Evolutionary conservation across 345 rosid species (phyloP), one percentile per base, ranked within the genome.

Genomic region (Mallotus nudiflorus): DNA sequence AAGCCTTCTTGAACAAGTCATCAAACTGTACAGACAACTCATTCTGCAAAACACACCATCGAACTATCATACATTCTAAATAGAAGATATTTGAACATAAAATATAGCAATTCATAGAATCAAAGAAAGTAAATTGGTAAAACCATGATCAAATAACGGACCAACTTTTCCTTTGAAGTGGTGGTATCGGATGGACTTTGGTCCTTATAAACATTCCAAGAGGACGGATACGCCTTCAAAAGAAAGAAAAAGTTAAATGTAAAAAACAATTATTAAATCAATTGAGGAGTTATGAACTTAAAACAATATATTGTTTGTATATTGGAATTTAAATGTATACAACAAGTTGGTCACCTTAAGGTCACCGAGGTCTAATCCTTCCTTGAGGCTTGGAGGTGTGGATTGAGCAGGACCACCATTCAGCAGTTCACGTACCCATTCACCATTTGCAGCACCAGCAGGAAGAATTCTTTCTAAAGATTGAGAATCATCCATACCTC

Each of bases 1-100:
- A 94, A 50, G 94, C 97, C 80, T 81, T 87, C 74, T 87, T 83
- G 83, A 94, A 87, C 75, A 94, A 83, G 74, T 91, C 93, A 73
- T 88, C 96, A 84, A 94, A 88, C 79, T 91, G 96, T 69, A 91
- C 84, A 71, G 96, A 90, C 76, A 91, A 68, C 78, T 87, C 88
- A 62, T 69, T 87, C 98, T 94, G 86, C 80, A 78, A 64, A 77
- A 65, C 10, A 59, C 37, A 79, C 70, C 51, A 74, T 65, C 58
- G 50, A 59, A 4, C 52, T 29, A 27, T 48, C 48, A 70, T 29
- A 33, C 60, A 56, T 50, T 44, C 25, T 11, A 62, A 15, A 51
- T 20, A 42, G 11, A 28, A 37, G 66, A 65, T 14, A 52, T 53
- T 35, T 40, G 31, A 73, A 29, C 66, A 69, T 50, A 60, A 53